Conservation (phyloP, 805 yeast genomes). For the Schizosaccharomyces osmophilus region DNA sequence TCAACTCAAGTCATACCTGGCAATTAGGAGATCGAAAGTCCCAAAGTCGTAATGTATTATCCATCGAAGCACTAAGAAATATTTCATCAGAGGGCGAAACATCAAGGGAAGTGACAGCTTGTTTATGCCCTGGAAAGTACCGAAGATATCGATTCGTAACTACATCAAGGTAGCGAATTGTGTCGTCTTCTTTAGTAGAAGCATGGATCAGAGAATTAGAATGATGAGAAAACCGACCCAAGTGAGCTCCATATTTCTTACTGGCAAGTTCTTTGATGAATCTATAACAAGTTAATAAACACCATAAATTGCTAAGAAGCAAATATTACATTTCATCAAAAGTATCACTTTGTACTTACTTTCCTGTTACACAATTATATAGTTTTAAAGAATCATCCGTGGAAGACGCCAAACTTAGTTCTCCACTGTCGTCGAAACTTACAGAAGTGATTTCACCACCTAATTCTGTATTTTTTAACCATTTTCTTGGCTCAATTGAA, state of each 20-base stretch:
- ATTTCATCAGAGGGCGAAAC: constrained; percentile 45
- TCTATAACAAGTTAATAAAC: constrained; percentile 4
- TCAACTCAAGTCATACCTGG: not conserved
- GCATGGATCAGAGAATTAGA: constrained; percentile 55
- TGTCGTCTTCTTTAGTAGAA: constrained; percentile 56
- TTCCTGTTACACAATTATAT: constrained; percentile 50
- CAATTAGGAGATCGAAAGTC: constrained; percentile 40
- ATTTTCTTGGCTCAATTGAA: not conserved
- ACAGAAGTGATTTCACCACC: constrained; percentile 16
- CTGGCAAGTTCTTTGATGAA: constrained; percentile 38
- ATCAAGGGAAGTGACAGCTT: constrained; percentile 45
- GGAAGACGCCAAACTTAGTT: constrained; percentile 48
- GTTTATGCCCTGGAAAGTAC: constrained; percentile 72
- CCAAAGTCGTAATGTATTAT: constrained; percentile 69
- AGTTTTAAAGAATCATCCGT: constrained; percentile 64
- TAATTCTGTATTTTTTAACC: not conserved
- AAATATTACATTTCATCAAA: not conserved
- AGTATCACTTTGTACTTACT: constrained; percentile 16
- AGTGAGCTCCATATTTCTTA: constrained; percentile 77
- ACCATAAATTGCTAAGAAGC: not conserved
- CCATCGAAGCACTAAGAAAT: constrained; percentile 44
- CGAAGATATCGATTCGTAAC: constrained; percentile 58
- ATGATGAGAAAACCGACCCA: constrained; percentile 62
- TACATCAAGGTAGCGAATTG: constrained; percentile 45
- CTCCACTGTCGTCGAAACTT: constrained; percentile 69